Evolutionary conservation across 441 rosid genomes (phyloP).

Genomic region (Populus hybrid): DNA sequence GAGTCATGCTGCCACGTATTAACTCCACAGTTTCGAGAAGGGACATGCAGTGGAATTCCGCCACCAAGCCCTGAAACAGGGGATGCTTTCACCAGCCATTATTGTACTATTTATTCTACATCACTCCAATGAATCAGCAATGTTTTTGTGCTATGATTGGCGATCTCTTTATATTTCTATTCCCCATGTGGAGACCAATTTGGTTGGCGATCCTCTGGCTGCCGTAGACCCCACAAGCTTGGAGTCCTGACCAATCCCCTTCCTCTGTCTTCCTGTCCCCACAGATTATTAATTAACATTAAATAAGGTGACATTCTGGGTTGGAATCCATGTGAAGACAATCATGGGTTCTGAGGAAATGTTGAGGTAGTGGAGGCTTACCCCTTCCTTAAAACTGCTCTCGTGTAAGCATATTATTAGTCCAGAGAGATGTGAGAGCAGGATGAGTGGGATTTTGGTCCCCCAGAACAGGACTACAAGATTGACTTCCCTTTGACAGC

Average conservation of each 20-base stretch:
- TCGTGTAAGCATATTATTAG: constrained; percentile 15
- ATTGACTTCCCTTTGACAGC: constrained; percentile 35
- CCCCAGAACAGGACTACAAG: constrained; percentile 5
- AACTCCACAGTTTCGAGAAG: constrained; percentile 11
- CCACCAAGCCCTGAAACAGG: constrained; percentile 31
- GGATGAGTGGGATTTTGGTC: constrained; percentile 44
- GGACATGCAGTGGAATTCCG: constrained; percentile 32
- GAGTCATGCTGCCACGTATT: neutral
- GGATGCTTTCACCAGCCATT: constrained; percentile 17
- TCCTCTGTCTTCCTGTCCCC: constrained; percentile 1
- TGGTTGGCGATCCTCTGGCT: constrained; percentile 31
- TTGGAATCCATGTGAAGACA: constrained; percentile 54
- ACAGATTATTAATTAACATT: neutral
- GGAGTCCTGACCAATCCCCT: neutral
- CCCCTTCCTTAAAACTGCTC: constrained; percentile 4
- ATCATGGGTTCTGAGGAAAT: constrained; percentile 26
- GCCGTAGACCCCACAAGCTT: constrained; percentile 27
- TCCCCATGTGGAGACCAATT: constrained; percentile 50
- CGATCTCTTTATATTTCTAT: constrained; percentile 13
- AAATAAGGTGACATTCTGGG: constrained; percentile 21
- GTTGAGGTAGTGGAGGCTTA: constrained; percentile 18
- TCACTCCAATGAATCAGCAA: neutral
- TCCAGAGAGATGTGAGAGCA: neutral
- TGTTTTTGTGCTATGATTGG: constrained; percentile 25
- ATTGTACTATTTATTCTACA: neutral